Base-by-base conservation (phyloP, 169 alveolate genomes). In the Eimeria acervulina region DNA sequence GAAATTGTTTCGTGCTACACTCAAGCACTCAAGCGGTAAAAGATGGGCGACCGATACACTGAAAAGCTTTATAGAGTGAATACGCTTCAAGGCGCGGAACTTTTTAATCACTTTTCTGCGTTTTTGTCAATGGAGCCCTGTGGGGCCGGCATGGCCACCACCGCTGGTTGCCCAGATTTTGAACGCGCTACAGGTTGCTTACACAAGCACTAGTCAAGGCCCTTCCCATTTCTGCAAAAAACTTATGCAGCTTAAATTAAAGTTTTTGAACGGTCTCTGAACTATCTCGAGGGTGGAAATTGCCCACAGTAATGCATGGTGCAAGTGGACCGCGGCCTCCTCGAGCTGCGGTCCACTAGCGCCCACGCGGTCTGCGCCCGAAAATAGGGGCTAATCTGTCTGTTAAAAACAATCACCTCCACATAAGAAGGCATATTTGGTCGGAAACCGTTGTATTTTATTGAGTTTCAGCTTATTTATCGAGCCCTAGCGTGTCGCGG, bases 121-220 rank as follows among this genome's bases (percentile, higher is more conserved):
- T 36, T 33, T 72, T 36, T 15, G 31, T 51, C 31, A 36, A 2
- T 36, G 51, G 17, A 31, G 52, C 52, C 61, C 93, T 87, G 93
- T 87, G 93, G 93, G 93, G 93, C 93, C 63, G 92, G 15, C 81
- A 59, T 26, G 42, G 63, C 88, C 61, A 61, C 26, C 36, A 42
- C 88, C 88, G 66, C 28, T 78, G 88, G 88, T 63, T 26, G 6
- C 55, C 28, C 63, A 76, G 17, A 2, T 40, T 44, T 12, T 6
- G 23, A 36, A 38, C 38, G 87, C 19, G 47, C 6, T 40, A n/a
- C 3, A 38, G 36, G 40, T 40, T 59, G 38, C 38, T 2, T 42
- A 36, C 42, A 26, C 26, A 26, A 10, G 59, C 38, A 23, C 17
- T n/a, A 40, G 63, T 38, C 87, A 38, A n/a, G n/a, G 80, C 80